Conservation (phyloP, 768 basidiomycete genomes). For the Suillus americanus region DNA sequence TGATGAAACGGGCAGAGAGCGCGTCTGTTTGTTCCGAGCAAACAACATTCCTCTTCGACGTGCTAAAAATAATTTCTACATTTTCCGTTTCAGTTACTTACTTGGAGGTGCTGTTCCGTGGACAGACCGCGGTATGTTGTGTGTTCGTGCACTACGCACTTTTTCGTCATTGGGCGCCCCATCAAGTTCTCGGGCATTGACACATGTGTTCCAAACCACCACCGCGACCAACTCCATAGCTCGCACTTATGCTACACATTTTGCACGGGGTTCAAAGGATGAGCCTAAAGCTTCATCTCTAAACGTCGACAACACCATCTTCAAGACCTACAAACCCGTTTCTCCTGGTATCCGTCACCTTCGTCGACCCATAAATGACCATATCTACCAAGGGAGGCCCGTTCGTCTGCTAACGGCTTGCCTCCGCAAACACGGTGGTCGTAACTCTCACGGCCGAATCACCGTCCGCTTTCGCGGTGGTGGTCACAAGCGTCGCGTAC, state of each 20-base stretch:
- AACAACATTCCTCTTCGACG: slow-evolving; percentile 20
- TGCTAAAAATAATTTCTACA: slow-evolving; percentile 9
- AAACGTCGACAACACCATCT: slow-evolving; percentile 51
- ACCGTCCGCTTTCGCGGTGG: slow-evolving; percentile 90
- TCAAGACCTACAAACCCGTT: slow-evolving; percentile 90
- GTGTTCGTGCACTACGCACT: slow-evolving; percentile 21
- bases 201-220: slow-evolving; percentile 13
- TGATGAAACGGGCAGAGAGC: slow-evolving; percentile 21
- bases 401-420: slow-evolving; percentile 79
- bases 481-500: slow-evolving; percentile 84
- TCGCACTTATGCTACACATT: slow-evolving; percentile 39
- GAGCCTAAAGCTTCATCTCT: slow-evolving; percentile 34
- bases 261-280: slow-evolving; percentile 24
- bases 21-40: slow-evolving; percentile 34
- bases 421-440: slow-evolving; percentile 81
- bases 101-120: background rate
- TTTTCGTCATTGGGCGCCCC: slow-evolving; percentile 12
- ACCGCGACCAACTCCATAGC: slow-evolving; percentile 13
- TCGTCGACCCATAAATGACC: slow-evolving; percentile 74
- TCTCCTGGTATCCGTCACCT: slow-evolving; percentile 87
- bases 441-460: slow-evolving; percentile 80
- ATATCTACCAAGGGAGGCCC: slow-evolving; percentile 86
- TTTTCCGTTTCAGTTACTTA: slow-evolving; percentile 3
- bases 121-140: slow-evolving; percentile 9
- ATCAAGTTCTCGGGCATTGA: slow-evolving; percentile 3